Conservation (phyloP, 345 rosid species). For the Eucalyptus pauciflora region DNA sequence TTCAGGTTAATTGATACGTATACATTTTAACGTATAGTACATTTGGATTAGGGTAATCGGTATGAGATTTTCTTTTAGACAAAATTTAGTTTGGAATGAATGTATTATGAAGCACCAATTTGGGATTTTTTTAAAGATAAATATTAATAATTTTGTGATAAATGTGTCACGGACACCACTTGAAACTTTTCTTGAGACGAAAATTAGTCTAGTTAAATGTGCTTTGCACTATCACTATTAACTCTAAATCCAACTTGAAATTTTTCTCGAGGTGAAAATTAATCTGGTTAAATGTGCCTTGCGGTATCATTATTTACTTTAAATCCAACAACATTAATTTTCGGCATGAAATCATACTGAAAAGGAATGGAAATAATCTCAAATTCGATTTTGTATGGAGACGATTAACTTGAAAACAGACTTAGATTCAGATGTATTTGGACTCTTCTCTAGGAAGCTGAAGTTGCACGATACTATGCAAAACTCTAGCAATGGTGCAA, state of each 20-base stretch:
- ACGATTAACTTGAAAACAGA: not conserved
- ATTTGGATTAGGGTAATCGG: not conserved
- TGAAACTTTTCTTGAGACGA: too few species aligned
- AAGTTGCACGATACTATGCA: not conserved
- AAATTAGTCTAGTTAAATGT: not conserved
- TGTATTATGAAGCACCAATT: not conserved
- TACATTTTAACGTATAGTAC: not conserved
- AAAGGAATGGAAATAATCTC: not conserved
- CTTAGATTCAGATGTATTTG: not conserved
- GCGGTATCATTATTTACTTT: not conserved
- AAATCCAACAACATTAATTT: not conserved
- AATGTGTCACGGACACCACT: accelerated
- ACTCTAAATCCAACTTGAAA: not conserved
- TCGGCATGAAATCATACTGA: not conserved
- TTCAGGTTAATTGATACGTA: not conserved
- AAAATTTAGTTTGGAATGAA: not conserved
- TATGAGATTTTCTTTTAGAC: not conserved
- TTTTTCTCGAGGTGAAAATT: not conserved
- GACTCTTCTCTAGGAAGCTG: not conserved
- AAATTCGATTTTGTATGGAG: not conserved
- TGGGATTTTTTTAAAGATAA: not conserved
- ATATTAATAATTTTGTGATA: too few species aligned
- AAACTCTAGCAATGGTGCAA: not conserved
- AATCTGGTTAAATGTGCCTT: not conserved
- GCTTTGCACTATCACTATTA: too few species aligned